A percentile compares a stretch with the other conserved stretches of the same genome.
Evolutionary conservation across 495 filamentous ascomycete genomes (phyloP).

Genomic region (Neurospora sp.): DNA sequence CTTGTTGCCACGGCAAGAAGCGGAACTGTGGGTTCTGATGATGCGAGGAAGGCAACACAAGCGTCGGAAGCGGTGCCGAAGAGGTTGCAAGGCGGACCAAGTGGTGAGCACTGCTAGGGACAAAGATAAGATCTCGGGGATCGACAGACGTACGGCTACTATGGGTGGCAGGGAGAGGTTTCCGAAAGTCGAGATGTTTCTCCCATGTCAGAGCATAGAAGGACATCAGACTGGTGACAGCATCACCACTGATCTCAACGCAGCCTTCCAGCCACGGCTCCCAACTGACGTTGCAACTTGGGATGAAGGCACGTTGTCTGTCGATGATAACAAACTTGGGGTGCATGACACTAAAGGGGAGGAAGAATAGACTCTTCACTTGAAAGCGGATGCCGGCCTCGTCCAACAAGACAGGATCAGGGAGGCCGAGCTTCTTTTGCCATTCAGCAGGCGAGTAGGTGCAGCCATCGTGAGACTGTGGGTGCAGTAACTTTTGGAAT

Average conservation of each 20-base stretch:
- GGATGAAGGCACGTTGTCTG: slow-evolving; percentile 46
- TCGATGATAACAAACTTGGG: slow-evolving; percentile 68
- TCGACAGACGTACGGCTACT: neutral
- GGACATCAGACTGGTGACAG: slow-evolving; percentile 41
- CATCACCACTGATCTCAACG: slow-evolving; percentile 46
- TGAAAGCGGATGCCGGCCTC: slow-evolving; percentile 46
- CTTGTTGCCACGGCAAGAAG: slow-evolving; percentile 32
- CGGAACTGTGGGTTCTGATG: slow-evolving; percentile 50
- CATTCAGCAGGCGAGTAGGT: slow-evolving; percentile 47
- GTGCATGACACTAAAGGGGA: slow-evolving; percentile 68
- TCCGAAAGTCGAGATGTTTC: slow-evolving; percentile 4
- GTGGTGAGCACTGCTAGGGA: slow-evolving; percentile 11
- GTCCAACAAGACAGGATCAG: slow-evolving; percentile 36
- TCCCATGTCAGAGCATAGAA: slow-evolving; percentile 56
- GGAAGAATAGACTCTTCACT: slow-evolving; percentile 61
- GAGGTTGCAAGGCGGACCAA: neutral
- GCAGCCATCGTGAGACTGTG: slow-evolving; percentile 44
- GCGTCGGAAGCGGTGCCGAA: slow-evolving; percentile 26
- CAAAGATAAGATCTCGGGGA: neutral
- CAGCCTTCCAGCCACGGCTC: slow-evolving; percentile 68
- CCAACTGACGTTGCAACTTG: slow-evolving; percentile 69
- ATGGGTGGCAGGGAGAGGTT: neutral
- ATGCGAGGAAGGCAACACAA: slow-evolving; percentile 60
- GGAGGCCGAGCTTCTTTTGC: slow-evolving; percentile 49
- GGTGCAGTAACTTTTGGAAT: slow-evolving; percentile 61